phyloP scores from a whole-genome alignment of 2,329 filamentous ascomycete genomes.

The Fusarium succisae region DNA sequence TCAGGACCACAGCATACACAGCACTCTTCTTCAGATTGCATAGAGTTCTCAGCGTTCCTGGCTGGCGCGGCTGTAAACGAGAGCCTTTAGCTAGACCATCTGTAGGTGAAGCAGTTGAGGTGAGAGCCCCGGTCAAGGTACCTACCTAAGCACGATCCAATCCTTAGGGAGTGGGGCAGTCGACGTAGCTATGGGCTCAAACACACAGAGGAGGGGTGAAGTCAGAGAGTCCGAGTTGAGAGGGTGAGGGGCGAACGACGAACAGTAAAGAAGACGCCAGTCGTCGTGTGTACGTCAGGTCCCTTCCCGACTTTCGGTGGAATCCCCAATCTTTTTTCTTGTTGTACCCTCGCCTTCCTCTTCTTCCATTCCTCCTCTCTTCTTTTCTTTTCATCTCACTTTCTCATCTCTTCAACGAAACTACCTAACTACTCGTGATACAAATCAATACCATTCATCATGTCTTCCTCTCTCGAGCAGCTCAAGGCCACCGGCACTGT shows the following conservation, averaged over 20 bases:
- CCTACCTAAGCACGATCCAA: not conserved
- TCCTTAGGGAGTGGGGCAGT: slow-evolving; percentile 11
- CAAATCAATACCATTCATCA: slow-evolving; percentile 51
- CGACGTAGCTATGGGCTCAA: slow-evolving; percentile 9
- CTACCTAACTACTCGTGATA: slow-evolving; percentile 12
- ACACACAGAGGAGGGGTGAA: slow-evolving; percentile 30
- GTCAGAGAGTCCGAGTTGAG: not conserved
- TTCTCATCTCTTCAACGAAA: slow-evolving; percentile 20
- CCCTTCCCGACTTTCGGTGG: slow-evolving; percentile 33
- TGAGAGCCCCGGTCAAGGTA: slow-evolving; percentile 24
- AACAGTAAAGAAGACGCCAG: slow-evolving; percentile 30
- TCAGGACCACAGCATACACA: not conserved
- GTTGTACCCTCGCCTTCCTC: slow-evolving; percentile 12
- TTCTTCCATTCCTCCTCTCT: slow-evolving; percentile 8
- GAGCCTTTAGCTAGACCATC: not conserved
- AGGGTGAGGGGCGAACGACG: slow-evolving; percentile 27
- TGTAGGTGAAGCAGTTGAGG: slow-evolving; percentile 28
- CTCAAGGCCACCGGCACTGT: slow-evolving; percentile 97
- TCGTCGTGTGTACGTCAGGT: slow-evolving; percentile 37
- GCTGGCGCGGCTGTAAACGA: slow-evolving; percentile 34
- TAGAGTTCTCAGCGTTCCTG: slow-evolving; percentile 8
- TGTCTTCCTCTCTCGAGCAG: slow-evolving; percentile 94
- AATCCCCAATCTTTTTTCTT: slow-evolving; percentile 35
- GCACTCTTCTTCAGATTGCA: not conserved
- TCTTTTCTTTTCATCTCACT: slow-evolving; percentile 19